Evolutionary conservation across 495 filamentous ascomycete species (phyloP).

Genomic region (Daldinia decipiens): DNA sequence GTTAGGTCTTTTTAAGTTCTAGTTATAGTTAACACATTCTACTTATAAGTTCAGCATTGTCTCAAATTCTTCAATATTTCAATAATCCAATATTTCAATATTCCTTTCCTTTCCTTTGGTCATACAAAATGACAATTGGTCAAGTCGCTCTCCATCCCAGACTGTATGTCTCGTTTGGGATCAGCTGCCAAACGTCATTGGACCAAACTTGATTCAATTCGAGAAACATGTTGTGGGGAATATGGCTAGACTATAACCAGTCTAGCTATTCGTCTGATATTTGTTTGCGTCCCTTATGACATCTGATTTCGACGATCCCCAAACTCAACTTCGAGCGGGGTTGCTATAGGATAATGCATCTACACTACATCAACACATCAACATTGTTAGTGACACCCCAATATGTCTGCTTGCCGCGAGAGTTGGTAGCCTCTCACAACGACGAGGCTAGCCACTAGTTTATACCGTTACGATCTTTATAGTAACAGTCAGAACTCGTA

Average conservation of each 20-base stretch:
- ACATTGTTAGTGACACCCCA: neutral
- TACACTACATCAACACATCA: neutral
- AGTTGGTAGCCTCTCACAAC: neutral
- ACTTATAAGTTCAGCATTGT: neutral
- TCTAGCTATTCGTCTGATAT: constrained; percentile 27
- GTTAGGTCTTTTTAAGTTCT: neutral
- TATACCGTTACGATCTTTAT: neutral
- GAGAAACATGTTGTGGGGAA: constrained; percentile 18
- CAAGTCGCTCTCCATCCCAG: neutral
- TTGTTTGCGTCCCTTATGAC: constrained; percentile 14
- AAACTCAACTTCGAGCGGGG: constrained; percentile 30
- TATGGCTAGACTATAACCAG: constrained; percentile 27
- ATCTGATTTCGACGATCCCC: constrained; percentile 18
- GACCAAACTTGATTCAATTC: constrained; percentile 20
- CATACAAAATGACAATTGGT: constrained; percentile 2
- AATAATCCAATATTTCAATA: too few relatives aligned
- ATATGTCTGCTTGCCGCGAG: neutral
- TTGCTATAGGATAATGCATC: constrained; percentile 14
- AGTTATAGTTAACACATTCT: neutral
- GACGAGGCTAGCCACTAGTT: neutral
- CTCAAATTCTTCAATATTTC: neutral
- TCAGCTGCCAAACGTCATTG: constrained; percentile 37
- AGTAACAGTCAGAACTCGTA: neutral
- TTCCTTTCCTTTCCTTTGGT: neutral
- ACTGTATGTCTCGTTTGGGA: constrained; percentile 32